Base-by-base conservation (phyloP, 306 rosid genomes). In the Hippophae gyantsensis region DNA sequence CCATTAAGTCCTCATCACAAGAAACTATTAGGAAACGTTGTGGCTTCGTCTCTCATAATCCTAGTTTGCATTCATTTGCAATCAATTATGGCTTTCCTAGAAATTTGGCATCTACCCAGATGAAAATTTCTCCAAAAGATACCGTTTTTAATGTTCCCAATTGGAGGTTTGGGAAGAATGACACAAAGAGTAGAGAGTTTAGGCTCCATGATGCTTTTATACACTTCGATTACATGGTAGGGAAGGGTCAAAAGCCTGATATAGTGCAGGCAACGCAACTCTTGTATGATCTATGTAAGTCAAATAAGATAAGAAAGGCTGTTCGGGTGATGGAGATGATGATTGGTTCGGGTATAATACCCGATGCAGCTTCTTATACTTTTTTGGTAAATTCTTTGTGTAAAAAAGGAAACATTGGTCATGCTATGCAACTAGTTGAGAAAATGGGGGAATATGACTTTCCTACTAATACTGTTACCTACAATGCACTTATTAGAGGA, bases 341-440 rank as follows among this genome's bases (percentile, higher is more conserved):
- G 84, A 69, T 87, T 46, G 70, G 57, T 61, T 83, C 95, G 0
- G 96, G 98, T 42, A 68, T 83, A 13, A 80, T 71, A 59, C 95
- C 96, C 13, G 88, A 85, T 66, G 88, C 87, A 8, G 73, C 88
- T 52, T 81, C 95, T 1, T 87, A 74, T 59, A 74, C 85, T 13
- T 77, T 64, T 71, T 82, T 92, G 77, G 85, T 92, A 10, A 84
- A 68, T 66, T 74, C 54, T 70, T 72, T 92, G 83, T 92, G 99
- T 62, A 85, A 63, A 72, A 81, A 80, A 56, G 96, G 96, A 6
- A 80, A 82, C 63, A 83, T 85, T 74, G 99, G 96, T 8, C 71
- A 81, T 88, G 96, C 99, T 42, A 73, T 92, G 87, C 96, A 92
- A 67, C 44, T 92, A 72, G 93, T 92, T 63, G 99, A 83, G 13